Percentiles rank a stretch among this genome's conserved stretches.
Conservation (phyloP, 148 eudicot genomes). For the Oxyria digyna region DNA sequence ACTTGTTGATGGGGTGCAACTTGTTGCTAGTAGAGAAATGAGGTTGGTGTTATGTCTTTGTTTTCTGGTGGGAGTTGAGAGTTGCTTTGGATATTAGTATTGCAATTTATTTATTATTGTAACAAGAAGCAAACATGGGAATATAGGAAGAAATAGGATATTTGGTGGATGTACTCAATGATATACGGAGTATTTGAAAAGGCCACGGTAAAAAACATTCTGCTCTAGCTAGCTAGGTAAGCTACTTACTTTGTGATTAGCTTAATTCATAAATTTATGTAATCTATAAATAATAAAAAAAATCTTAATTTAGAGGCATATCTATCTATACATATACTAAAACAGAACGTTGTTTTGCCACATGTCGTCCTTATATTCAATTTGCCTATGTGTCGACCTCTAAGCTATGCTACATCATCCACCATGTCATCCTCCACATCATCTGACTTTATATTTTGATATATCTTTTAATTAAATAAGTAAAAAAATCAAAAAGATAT, state of each 20-base stretch:
- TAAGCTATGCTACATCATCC: too few relatives aligned
- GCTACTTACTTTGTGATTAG: not conserved
- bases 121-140: not conserved
- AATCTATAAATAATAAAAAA: too few relatives aligned
- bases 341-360: too few relatives aligned
- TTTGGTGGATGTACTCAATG: not conserved
- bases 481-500: too few relatives aligned
- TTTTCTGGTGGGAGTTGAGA: constrained; percentile 6
- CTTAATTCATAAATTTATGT: too few relatives aligned
- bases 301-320: too few relatives aligned
- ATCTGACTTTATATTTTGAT: too few relatives aligned
- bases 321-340: too few relatives aligned
- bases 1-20: not conserved
- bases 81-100: not conserved
- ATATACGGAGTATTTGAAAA: not conserved
- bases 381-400: too few relatives aligned
- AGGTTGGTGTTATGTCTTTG: constrained; percentile 3
- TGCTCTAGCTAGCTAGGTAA: not conserved
- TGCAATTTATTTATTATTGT: not conserved
- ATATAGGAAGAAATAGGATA: not conserved
- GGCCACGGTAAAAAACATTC: not conserved
- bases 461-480: too few relatives aligned
- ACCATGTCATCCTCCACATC: too few relatives aligned
- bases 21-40: not conserved
- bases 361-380: too few relatives aligned